Evolutionary conservation across 2,329 filamentous ascomycete genomes (phyloP), one percentile per base, ranked within the genome.

Genomic region (Colletotrichum orchidophilum): DNA sequence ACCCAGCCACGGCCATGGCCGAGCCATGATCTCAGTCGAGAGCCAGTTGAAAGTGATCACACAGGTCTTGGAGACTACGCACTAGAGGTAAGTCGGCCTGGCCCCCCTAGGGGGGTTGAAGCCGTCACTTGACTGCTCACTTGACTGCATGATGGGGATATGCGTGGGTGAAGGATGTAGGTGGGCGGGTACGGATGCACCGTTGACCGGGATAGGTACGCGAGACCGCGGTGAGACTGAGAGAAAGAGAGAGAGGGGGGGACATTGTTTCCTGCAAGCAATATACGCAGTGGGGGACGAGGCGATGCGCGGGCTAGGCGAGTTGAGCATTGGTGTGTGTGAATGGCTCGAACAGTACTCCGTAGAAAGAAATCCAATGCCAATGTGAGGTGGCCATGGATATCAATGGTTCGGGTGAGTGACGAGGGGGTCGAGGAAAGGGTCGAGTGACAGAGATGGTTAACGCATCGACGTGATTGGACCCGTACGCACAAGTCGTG

Each of bases 1-100:
- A 29, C 52, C 66, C 66, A 79, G 77, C 77, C 78, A 79, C 74
- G 76, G 76, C 77, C 78, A 77, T 76, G 80, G 78, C 80, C 78
- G 76, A n/a, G 75, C 52, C 66, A 73, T 66, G 50, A 69, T 66
- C 71, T 74, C 73, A 60, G 52, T 76, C 74, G 65, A 72, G 67
- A 74, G 72, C 77, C 77, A 76, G 74, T 73, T 73, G 72, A 74
- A 74, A 69, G 73, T 71, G 62, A 63, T 75, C 66, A 66, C 58
- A 71, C 64, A 66, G 31, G 42, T 46, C 24, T 54, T 63, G 18
- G 24, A 60, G 33, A 49, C 50, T 18, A 63, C 11, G 13, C 60
- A 59, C 66, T 63, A 70, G 18, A 46, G 39, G 18, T 46, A 46
- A 49, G n/a, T 35, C 7, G 52, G 52, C 58, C 52, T 35, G 52